phyloP scores from a whole-genome alignment of 2,329 filamentous ascomycete species.

The Monosporascus sp. region DNA sequence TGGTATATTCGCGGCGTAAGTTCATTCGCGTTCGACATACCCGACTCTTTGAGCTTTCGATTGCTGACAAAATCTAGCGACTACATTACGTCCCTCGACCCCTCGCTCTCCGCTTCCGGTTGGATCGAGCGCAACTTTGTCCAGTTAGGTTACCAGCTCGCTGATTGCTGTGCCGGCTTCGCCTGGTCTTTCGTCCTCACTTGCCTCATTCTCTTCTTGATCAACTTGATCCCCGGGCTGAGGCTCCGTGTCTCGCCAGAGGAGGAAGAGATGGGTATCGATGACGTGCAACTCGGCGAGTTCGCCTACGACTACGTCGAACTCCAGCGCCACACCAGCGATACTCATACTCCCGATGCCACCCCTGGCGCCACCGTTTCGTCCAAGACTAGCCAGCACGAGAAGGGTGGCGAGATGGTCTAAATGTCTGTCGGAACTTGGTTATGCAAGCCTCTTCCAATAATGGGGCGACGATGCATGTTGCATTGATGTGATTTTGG shows the following conservation, averaged over 20 bases:
- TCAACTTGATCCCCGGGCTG: constrained; percentile 67
- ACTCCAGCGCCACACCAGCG: constrained; percentile 56
- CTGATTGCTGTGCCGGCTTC: constrained; percentile 59
- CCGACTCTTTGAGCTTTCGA: constrained; percentile 4
- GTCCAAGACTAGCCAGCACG: constrained; percentile 20
- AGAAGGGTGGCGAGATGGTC: constrained; percentile 17
- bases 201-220: constrained; percentile 62
- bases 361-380: constrained; percentile 14
- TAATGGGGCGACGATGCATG: neutral
- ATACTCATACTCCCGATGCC: constrained; percentile 13
- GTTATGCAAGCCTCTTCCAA: neutral
- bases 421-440: constrained; percentile 3
- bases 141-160: constrained; percentile 66
- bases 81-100: constrained; percentile 70
- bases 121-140: constrained; percentile 68
- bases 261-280: constrained; percentile 64
- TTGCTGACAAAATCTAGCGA: constrained; percentile 34
- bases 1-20: constrained; percentile 67
- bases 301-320: constrained; percentile 83
- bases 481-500: neutral
- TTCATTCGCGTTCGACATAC: constrained; percentile 8
- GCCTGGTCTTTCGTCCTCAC: constrained; percentile 63
- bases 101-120: constrained; percentile 54
- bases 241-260: constrained; percentile 62
- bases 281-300: constrained; percentile 74